Evolutionary conservation across 2,329 filamentous ascomycete genomes (phyloP).

Genomic region (Dryadomyces sulphureus): DNA sequence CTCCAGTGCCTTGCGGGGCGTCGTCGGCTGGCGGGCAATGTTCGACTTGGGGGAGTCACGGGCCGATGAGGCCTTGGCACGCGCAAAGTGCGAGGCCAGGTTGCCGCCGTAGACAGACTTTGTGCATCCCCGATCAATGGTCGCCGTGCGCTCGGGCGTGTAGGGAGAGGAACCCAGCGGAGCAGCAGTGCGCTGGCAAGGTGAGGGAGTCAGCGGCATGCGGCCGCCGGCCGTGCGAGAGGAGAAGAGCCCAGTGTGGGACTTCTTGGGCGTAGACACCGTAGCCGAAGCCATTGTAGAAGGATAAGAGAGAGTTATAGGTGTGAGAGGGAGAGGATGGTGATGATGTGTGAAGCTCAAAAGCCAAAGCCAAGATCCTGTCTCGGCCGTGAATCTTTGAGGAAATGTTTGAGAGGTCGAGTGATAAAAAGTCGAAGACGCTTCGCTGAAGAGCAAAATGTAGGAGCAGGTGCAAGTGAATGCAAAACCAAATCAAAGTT

Average conservation of each 20-base stretch:
- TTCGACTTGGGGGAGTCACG: slow-evolving; percentile 94
- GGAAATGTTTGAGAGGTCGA: slow-evolving; percentile 11
- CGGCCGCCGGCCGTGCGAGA: slow-evolving; percentile 86
- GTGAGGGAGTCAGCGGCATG: slow-evolving; percentile 88
- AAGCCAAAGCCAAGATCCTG: too few species aligned
- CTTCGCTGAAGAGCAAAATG: background rate
- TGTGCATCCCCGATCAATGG: slow-evolving; percentile 34
- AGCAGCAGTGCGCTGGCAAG: slow-evolving; percentile 46
- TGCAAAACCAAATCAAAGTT: slow-evolving; percentile 27
- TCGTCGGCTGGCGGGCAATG: slow-evolving; percentile 61
- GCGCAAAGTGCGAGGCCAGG: slow-evolving; percentile 64
- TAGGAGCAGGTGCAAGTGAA: slow-evolving; percentile 4
- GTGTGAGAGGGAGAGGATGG: too few species aligned
- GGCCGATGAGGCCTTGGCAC: slow-evolving; percentile 52
- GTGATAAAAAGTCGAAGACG: background rate
- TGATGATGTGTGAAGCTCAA: too few species aligned
- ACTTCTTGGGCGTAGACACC: slow-evolving; percentile 87
- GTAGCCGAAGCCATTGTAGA: slow-evolving; percentile 59
- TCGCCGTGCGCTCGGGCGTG: slow-evolving; percentile 50
- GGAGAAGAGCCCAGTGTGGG: slow-evolving; percentile 84
- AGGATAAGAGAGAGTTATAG: too few species aligned
- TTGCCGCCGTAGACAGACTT: slow-evolving; percentile 74
- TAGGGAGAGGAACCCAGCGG: slow-evolving; percentile 52
- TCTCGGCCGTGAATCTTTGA: slow-evolving; percentile 18
- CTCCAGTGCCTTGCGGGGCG: slow-evolving; percentile 71